These are phyloP conservation scores for Iberis pinnata DNA, from an alignment of 345 rosid species.

Conservation along the genomic window DNA sequence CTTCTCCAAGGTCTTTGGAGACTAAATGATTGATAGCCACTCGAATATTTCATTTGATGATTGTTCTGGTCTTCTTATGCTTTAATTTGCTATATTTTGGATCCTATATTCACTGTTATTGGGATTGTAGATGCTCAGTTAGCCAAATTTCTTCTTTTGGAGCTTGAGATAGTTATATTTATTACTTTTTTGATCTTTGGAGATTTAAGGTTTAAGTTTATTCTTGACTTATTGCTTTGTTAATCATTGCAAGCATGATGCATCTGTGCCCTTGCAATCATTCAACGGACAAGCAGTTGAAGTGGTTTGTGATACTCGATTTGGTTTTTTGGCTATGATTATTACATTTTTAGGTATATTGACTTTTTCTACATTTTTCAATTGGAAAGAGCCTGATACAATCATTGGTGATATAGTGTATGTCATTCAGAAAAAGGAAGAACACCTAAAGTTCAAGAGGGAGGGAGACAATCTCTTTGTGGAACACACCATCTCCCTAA, in stretches of 20 bases:
- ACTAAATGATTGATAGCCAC: background rate
- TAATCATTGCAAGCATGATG: no score
- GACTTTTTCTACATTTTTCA: background rate
- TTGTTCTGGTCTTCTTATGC: background rate
- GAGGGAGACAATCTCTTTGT: conserved; percentile 78
- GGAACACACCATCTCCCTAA: conserved; percentile 67
- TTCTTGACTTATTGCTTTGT: no score
- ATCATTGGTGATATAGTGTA: conserved; percentile 77
- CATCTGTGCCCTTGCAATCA: no score
- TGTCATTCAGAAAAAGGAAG: conserved; percentile 88
- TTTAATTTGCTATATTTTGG: background rate
- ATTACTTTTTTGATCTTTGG: no score
- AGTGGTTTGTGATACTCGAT: conserved; percentile 40
- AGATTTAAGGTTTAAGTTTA: no score
- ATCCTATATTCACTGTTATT: background rate
- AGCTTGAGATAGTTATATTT: no score
- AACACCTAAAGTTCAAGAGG: conserved; percentile 78
- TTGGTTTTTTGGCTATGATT: background rate
- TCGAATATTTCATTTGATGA: background rate
- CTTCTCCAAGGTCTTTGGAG: background rate
- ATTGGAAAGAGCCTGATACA: conserved; percentile 69
- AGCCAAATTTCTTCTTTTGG: background rate
- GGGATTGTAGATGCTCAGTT: background rate
- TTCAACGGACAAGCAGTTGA: conserved; percentile 93
- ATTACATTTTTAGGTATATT: background rate